A percentile compares a stretch with the other conserved stretches of the same genome.
Conservation (phyloP, 306 rosid genomes). For the Vigna unguiculata region DNA sequence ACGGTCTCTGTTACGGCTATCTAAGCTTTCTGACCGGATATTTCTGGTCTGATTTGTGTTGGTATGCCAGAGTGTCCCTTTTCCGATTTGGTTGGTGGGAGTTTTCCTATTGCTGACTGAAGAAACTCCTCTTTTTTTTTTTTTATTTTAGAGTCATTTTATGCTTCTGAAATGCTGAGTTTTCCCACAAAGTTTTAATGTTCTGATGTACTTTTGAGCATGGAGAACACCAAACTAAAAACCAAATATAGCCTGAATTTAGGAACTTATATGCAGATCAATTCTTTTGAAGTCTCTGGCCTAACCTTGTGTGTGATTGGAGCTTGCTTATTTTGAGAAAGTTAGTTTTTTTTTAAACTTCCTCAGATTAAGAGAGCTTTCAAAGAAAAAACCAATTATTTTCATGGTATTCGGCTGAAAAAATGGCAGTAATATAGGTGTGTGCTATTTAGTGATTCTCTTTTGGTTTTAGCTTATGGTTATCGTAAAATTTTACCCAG, state of each 20-base stretch:
- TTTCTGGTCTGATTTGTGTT: not conserved
- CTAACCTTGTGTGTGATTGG: not conserved
- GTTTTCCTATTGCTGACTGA: not conserved
- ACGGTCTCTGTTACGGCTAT: not conserved
- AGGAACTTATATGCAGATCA: not conserved
- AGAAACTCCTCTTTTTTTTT: not conserved
- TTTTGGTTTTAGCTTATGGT: not conserved
- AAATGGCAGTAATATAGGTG: not conserved
- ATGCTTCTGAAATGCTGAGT: too few species aligned
- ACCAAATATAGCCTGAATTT: not conserved
- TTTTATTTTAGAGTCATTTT: not conserved
- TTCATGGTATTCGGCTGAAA: not conserved
- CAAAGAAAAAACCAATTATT: not conserved
- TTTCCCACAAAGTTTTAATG: too few species aligned
- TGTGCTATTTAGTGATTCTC: conserved; percentile 25
- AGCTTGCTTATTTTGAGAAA: not conserved
- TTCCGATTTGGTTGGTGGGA: not conserved
- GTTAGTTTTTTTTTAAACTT: not conserved
- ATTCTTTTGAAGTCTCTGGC: conserved; percentile 1
- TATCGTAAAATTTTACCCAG: not conserved
- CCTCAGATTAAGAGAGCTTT: not conserved
- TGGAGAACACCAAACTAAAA: too few species aligned
- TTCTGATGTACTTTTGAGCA: too few species aligned
- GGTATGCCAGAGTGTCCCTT: not conserved
- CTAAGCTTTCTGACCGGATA: not conserved